Evolutionary conservation across 495 filamentous ascomycete genomes (phyloP).

Genomic region (Penicillium goetzii): DNA sequence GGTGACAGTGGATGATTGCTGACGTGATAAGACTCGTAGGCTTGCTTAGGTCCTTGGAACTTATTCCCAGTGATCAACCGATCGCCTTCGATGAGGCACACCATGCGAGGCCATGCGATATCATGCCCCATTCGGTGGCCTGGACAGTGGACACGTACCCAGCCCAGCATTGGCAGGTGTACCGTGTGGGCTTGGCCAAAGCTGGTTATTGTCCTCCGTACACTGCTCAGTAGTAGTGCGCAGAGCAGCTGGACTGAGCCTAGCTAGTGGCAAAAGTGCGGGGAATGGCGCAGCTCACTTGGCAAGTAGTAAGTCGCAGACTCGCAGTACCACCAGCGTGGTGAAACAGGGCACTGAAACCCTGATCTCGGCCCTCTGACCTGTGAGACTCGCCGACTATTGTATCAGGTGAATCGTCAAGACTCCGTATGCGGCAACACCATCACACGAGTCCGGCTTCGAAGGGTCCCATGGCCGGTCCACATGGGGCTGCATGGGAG

Average conservation of each 20-base stretch:
- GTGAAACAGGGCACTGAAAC: constrained; percentile 3
- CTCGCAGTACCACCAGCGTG: not conserved
- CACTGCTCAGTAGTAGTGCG: not conserved
- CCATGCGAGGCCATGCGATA: not conserved
- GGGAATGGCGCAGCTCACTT: not conserved
- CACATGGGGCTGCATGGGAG: not conserved
- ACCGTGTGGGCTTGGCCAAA: not conserved
- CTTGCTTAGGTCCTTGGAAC: too few species aligned
- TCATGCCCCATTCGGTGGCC: not conserved
- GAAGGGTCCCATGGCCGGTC: not conserved
- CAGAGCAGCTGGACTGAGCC: not conserved
- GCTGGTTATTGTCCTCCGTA: not conserved
- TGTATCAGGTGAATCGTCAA: not conserved
- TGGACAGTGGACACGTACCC: not conserved
- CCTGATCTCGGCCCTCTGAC: not conserved
- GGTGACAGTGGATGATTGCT: not conserved
- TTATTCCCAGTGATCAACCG: too few species aligned
- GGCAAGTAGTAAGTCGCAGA: not conserved
- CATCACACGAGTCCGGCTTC: not conserved
- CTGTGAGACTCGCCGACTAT: not conserved
- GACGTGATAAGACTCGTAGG: not conserved
- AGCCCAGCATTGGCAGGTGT: not conserved
- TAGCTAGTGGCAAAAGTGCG: not conserved
- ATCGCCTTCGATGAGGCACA: too few species aligned
- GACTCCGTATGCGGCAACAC: not conserved